Evolutionary conservation across 352 stramenopile species (phyloP).

Genomic region (Phytophthora constricta): DNA sequence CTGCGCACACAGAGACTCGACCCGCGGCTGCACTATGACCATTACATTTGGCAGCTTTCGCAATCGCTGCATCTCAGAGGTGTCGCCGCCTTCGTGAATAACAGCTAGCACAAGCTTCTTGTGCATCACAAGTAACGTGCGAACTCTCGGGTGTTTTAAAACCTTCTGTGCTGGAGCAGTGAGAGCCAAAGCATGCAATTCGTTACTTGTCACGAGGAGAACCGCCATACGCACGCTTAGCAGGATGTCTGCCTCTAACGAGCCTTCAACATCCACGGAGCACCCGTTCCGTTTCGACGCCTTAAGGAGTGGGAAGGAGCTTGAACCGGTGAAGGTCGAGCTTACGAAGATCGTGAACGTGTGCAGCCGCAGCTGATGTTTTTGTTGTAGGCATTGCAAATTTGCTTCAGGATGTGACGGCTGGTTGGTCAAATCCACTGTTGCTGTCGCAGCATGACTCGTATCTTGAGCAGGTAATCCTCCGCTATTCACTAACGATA

Average conservation of each 20-base stretch:
- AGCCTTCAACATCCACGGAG: constrained; percentile 44
- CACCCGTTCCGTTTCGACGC: constrained; percentile 17
- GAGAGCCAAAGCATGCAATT: constrained; percentile 31
- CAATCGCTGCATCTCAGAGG: constrained; percentile 28
- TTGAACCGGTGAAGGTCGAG: constrained; percentile 36
- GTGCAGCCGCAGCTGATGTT: constrained; percentile 1
- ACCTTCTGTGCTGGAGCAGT: constrained; percentile 31
- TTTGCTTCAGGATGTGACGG: constrained; percentile 2
- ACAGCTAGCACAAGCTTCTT: constrained; percentile 63
- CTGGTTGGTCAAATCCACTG: constrained; percentile 24
- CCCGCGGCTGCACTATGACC: constrained; percentile 25
- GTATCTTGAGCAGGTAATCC: neutral
- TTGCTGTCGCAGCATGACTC: constrained; percentile 1
- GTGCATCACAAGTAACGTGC: constrained; percentile 46
- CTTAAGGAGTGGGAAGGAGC: constrained; percentile 32
- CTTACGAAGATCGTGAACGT: constrained; percentile 42
- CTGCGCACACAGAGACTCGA: constrained; percentile 26
- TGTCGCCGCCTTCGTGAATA: constrained; percentile 21
- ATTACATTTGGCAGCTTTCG: constrained; percentile 36
- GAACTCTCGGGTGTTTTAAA: constrained; percentile 38
- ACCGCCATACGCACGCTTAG: constrained; percentile 49
- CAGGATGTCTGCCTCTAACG: constrained; percentile 55
- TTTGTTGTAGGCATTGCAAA: neutral
- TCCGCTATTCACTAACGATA: constrained; percentile 3
- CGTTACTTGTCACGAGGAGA: constrained; percentile 26